Base-by-base conservation (phyloP, 2,329 filamentous ascomycete genomes). In the Stemphylium lycopersici region DNA sequence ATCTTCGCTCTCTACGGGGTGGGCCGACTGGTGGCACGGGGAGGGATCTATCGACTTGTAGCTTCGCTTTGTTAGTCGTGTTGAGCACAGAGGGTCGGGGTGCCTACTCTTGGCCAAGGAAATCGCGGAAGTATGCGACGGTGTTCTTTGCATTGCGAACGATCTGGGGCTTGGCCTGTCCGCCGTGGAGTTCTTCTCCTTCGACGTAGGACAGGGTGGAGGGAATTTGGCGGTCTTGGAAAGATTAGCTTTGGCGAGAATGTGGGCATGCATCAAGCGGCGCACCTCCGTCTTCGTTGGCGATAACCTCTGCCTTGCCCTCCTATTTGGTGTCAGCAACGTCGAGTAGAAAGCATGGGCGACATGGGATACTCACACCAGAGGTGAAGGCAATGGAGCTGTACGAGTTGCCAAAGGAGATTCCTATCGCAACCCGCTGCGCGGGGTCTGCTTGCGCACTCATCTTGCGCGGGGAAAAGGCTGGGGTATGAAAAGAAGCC, bases 341-440 rank as follows among this genome's bases (percentile, higher is more conserved):
- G 26, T 26, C 16, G 7, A 26, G 6, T 29, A 7, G 5, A 6
- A 4, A 8, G 2, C 0, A 13, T 22, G 13, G 11, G 3, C 6
- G 10, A 3, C 11, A n/a, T 5, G 13, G 4, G 38, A 32, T 11
- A 59, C 81, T 62, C 77, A 85, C 83, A 59, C 78, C 78, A 59
- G 88, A 85, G 41, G 93, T 96, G 76, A 88, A 92, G 69, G 93
- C 93, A 79, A 99, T 97, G 57, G 92, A 97, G 81, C 91, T 96
- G 87, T 96, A 96, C 59, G 92, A 93, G 83, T 98, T 99, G 80
- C 95, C 95, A 83, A 98, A 97, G 66, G 93, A 90, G 75, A 99
- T 92, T 76, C 95, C 95, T 79, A 99, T 98, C 75, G 89, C 91
- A 70, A 83, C 82, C 69, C 84, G 79, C 76, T 84, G 81, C 68